Base-by-base conservation (phyloP, 257 asterid species). In the Salvia splendens region DNA sequence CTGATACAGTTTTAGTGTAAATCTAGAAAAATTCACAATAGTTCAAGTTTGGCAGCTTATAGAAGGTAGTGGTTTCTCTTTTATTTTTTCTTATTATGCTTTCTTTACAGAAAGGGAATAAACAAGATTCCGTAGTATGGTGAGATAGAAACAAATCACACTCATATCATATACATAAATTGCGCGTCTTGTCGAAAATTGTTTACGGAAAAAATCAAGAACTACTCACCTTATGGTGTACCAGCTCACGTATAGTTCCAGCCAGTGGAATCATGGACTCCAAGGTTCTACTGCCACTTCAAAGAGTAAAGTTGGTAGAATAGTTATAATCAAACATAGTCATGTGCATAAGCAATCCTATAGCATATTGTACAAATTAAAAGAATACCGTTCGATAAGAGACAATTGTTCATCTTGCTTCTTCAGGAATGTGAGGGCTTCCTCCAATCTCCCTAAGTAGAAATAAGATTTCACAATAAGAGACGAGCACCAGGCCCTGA, bases 391-490 rank as follows among this genome's bases (percentile, higher is more conserved):
- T 77, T 83, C 77, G 20, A 73, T 57, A 40, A 53, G 74, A 72
- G 82, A 58, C 54, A 69, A 50, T 16, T 74, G 79, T 61, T 85
- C 92, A 72, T 88, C 95, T 81, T 85, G 95, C 81, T 83, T 87
- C 82, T 84, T 87, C 56, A 88, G 77, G 80, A 94, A 83, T 54
- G 54, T 80, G 15, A 84, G 80, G 70, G 93, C 93, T 57, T 94
- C 95, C 80, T 91, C 97, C 75, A 88, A 94, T 77, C 81, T 88
- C 67, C 99, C 99, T 57, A 85, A 65, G 79, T 75, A 80, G 81
- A 94, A 91, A 76, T 76, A 80, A 47, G 99, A 86, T 70, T 88
- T 87, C 60, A 88, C 65, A 67, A 86, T 79, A 71, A 81, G 74
- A n/a, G 89, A 78, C 70, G 73, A 81, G 80, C 95, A 85, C 92